These are phyloP conservation scores for Aspergillus sp. DNA, from an alignment of 2,329 filamentous ascomycete genomes.

Conservation along the genomic window DNA sequence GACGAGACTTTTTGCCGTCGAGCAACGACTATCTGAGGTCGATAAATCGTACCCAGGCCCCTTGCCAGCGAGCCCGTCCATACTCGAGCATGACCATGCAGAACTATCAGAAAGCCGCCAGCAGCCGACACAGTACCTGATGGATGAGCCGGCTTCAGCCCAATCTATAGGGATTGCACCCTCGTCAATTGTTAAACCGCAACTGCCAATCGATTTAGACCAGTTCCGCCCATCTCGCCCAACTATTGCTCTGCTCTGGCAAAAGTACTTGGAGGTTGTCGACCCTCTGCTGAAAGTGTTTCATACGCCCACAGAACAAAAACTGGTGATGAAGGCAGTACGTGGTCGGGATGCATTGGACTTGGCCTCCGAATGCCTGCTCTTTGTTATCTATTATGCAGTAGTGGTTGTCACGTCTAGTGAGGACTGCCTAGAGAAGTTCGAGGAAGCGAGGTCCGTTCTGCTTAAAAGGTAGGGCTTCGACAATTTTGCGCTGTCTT, in stretches of 20 bases:
- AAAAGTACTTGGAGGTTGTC: constrained; percentile 39
- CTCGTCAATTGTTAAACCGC: not conserved
- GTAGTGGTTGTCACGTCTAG: constrained; percentile 20
- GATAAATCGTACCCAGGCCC: not conserved
- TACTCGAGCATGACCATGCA: not conserved
- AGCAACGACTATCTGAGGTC: not conserved
- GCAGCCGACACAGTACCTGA: not conserved
- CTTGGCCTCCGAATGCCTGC: constrained; percentile 18
- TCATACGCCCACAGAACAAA: constrained; percentile 57
- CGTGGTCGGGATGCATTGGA: not conserved
- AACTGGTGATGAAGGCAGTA: constrained; percentile 50
- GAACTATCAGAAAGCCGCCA: not conserved
- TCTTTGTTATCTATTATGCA: constrained; percentile 27
- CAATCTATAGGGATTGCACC: not conserved
- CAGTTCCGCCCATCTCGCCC: constrained; percentile 10
- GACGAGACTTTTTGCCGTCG: not conserved
- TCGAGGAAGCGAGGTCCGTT: constrained; percentile 17
- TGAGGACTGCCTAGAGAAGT: constrained; percentile 18
- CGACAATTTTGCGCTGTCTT: not conserved
- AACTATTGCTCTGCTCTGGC: constrained; percentile 24
- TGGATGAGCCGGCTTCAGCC: not conserved
- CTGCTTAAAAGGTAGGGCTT: constrained; percentile 20
- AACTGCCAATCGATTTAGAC: not conserved
- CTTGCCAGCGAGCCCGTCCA: not conserved
- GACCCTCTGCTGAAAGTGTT: constrained; percentile 62